Evolutionary conservation across 2,329 filamentous ascomycete species (phyloP).

Genomic region (Colletotrichum cuscutae): DNA sequence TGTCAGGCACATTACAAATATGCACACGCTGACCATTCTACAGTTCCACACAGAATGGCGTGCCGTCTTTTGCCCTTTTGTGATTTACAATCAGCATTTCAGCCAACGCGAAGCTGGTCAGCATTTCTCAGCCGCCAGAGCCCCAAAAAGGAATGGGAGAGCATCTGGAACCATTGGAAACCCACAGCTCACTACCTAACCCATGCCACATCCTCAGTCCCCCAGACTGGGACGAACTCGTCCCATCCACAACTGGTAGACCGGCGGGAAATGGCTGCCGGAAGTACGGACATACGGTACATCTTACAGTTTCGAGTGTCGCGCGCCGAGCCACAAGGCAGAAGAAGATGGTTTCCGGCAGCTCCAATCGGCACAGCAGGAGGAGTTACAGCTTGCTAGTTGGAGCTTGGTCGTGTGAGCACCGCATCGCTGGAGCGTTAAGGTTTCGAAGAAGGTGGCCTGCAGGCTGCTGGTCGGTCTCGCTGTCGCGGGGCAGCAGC

Average conservation of each 20-base stretch:
- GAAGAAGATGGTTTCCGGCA: not conserved
- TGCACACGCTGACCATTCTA: not conserved
- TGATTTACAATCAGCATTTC: not conserved
- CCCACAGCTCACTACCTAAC: not conserved
- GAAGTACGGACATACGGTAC: not conserved
- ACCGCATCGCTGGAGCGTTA: not conserved
- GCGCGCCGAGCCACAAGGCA: not conserved
- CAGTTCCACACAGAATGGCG: not conserved
- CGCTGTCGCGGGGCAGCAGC: not conserved
- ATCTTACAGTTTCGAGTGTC: not conserved
- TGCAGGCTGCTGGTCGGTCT: not conserved
- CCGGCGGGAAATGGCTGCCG: not conserved
- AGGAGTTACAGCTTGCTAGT: not conserved
- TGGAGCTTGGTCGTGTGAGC: not conserved
- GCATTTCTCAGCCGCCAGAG: not conserved
- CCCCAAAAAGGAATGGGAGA: no score
- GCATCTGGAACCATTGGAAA: constrained; percentile 6
- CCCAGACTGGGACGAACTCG: not conserved
- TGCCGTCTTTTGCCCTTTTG: not conserved
- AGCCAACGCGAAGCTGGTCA: not conserved
- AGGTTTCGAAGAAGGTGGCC: not conserved
- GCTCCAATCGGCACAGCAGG: not conserved
- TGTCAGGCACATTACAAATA: not conserved
- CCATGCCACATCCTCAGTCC: not conserved
- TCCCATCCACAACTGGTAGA: not conserved